Percentiles rank a stretch among this genome's conserved stretches.
Evolutionary conservation across 164 flowering plant species (phyloP).

Genomic region (Piper betle): DNA sequence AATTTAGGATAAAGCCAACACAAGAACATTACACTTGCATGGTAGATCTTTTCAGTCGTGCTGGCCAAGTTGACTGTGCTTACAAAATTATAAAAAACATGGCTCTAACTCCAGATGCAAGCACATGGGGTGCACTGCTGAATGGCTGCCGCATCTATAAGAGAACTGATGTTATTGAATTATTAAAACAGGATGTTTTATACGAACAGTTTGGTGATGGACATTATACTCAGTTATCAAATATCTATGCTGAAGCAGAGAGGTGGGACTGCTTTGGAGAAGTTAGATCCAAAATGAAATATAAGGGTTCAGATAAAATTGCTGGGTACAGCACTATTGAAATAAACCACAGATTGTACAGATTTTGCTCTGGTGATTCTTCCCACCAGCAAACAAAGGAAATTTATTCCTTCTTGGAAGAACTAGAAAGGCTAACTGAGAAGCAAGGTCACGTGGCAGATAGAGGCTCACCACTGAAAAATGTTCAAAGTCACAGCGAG

Average conservation of each 20-base stretch:
- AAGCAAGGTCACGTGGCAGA: slow-evolving; percentile 12
- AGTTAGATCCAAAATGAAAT: slow-evolving; percentile 43
- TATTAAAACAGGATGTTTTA: slow-evolving; percentile 23
- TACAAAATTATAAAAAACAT: slow-evolving; percentile 37
- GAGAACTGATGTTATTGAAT: slow-evolving; percentile 40
- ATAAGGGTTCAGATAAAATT: slow-evolving; percentile 37
- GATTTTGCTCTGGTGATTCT: slow-evolving; percentile 31
- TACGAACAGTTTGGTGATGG: slow-evolving; percentile 45
- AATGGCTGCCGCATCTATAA: slow-evolving; percentile 67
- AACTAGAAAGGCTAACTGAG: slow-evolving; percentile 11
- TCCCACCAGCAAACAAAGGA: slow-evolving; percentile 19
- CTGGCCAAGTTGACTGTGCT: slow-evolving; percentile 56
- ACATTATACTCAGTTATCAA: slow-evolving; percentile 42
- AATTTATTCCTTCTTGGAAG: slow-evolving; percentile 17
- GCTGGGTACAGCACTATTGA: slow-evolving; percentile 58
- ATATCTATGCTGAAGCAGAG: slow-evolving; percentile 60
- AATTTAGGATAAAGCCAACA: slow-evolving; percentile 36
- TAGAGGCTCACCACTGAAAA: slow-evolving; percentile 3
- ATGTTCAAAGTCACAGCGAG: slow-evolving; percentile 18
- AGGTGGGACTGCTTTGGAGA: slow-evolving; percentile 40
- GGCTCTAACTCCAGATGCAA: slow-evolving; percentile 37
- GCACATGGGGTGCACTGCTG: slow-evolving; percentile 66
- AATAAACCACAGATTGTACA: slow-evolving; percentile 21
- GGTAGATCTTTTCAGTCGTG: slow-evolving; percentile 74
- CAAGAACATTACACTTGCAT: slow-evolving; percentile 57